phyloP scores from a whole-genome alignment of 495 filamentous ascomycete species.

The Trichoderma virens region DNA sequence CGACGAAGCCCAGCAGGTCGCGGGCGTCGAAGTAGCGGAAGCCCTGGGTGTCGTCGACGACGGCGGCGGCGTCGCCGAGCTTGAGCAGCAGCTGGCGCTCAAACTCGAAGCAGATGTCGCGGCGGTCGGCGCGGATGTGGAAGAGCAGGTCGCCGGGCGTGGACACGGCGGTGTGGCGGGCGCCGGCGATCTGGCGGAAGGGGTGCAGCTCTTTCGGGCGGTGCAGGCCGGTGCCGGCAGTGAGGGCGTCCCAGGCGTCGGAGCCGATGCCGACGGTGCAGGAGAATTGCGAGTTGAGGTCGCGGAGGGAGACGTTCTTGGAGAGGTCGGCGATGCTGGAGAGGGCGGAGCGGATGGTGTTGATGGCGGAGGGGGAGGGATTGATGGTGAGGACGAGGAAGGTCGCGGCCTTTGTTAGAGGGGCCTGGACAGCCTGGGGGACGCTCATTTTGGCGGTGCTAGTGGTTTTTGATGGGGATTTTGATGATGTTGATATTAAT shows the following conservation, averaged over 20 bases:
- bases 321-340: constrained; percentile 36
- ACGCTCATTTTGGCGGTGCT: constrained; percentile 11
- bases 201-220: constrained; percentile 45
- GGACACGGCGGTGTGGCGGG: constrained; percentile 38
- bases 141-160: constrained; percentile 50
- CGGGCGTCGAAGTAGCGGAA: constrained; percentile 55
- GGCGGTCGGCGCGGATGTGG: constrained; percentile 49
- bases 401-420: constrained; percentile 42
- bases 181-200: constrained; percentile 39
- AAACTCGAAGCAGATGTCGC: constrained; percentile 52
- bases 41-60: constrained; percentile 46
- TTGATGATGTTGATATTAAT: not conserved
- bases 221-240: constrained; percentile 22
- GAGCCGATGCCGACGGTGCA: constrained; percentile 50
- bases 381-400: constrained; percentile 43
- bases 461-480: constrained; percentile 15
- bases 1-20: constrained; percentile 52
- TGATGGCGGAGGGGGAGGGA: constrained; percentile 20
- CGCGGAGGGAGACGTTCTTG: constrained; percentile 49
- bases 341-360: constrained; percentile 37
- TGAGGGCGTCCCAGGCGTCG: constrained; percentile 40
- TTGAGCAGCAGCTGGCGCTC: constrained; percentile 44
- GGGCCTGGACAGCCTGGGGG: constrained; percentile 40
- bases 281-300: constrained; percentile 39
- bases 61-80: constrained; percentile 37